phyloP scores from a whole-genome alignment of 1,284 basidiomycete species.

The Moesziomyces globuligerus region DNA sequence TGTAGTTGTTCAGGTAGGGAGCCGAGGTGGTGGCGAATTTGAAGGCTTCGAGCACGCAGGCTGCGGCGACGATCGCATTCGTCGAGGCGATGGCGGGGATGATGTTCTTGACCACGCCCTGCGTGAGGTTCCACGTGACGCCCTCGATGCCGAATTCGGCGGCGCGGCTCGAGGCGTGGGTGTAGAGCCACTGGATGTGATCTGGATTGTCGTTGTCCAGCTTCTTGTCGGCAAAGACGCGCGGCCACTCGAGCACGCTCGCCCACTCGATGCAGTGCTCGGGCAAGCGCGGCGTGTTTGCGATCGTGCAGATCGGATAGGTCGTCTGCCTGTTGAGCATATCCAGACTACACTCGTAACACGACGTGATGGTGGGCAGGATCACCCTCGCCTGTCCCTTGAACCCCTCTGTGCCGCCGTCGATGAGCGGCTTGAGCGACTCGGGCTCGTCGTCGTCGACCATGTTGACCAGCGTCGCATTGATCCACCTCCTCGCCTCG shows the following conservation, averaged over 20 bases:
- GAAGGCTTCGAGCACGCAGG: slow-evolving; percentile 98
- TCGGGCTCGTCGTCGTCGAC: slow-evolving; percentile 85
- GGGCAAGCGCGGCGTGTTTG: slow-evolving; percentile 95
- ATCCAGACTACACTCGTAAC: slow-evolving; percentile 97
- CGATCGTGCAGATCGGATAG: slow-evolving; percentile 98
- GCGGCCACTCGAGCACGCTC: slow-evolving; percentile 98
- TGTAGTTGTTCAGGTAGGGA: slow-evolving; percentile 96
- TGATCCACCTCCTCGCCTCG: slow-evolving; percentile 93
- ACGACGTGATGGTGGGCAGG: slow-evolving; percentile 91
- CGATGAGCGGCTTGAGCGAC: slow-evolving; percentile 95
- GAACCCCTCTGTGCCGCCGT: slow-evolving; percentile 99
- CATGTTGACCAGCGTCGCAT: slow-evolving; percentile 92
- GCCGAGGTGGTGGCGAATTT: slow-evolving; percentile 96
- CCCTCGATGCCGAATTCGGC: slow-evolving; percentile 95
- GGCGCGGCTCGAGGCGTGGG: slow-evolving; percentile 77
- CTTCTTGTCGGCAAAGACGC: slow-evolving; percentile 75
- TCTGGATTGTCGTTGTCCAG: slow-evolving; percentile 82
- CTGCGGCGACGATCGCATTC: slow-evolving; percentile 72
- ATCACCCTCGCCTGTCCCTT: slow-evolving; percentile 98
- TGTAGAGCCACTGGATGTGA: slow-evolving; percentile 93
- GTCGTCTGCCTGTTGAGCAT: slow-evolving; percentile 97
- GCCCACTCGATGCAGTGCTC: slow-evolving; percentile 99
- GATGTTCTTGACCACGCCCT: slow-evolving; percentile 99
- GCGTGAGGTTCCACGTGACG: slow-evolving; percentile 95
- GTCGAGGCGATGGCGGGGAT: slow-evolving; percentile 78